These are phyloP conservation scores for Hypericum perforatum DNA, from an alignment of 345 rosid genomes.

Conservation along the genomic window DNA sequence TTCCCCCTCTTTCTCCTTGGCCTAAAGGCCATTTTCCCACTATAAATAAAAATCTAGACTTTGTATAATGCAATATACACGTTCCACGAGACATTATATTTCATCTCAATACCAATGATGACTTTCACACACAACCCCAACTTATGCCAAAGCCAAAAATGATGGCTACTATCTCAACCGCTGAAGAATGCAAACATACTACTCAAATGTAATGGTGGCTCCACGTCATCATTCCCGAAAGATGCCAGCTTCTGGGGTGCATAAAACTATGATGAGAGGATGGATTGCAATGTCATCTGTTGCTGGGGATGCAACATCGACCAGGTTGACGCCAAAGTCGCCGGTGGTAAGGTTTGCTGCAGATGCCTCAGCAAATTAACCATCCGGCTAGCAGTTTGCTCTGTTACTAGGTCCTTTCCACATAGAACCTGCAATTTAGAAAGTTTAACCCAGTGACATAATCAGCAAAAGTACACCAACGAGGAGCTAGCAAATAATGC, in stretches of 20 bases:
- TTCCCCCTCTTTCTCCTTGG: slow-evolving; percentile 3
- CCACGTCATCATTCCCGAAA: slow-evolving; percentile 16
- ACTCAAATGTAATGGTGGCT: slow-evolving; percentile 19
- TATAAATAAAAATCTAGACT: slow-evolving; percentile 14
- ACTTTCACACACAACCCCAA: slow-evolving; percentile 31
- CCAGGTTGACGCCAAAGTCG: slow-evolving; percentile 87
- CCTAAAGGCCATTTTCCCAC: slow-evolving; percentile 3
- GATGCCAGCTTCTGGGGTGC: slow-evolving; percentile 2
- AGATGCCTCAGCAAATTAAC: slow-evolving; percentile 78
- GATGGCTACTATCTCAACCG: slow-evolving; percentile 31
- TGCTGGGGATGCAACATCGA: slow-evolving; percentile 91
- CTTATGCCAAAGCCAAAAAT: slow-evolving; percentile 14
- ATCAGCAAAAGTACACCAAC: not conserved
- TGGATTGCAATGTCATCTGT: slow-evolving; percentile 80
- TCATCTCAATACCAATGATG: slow-evolving; percentile 20
- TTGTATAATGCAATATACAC: slow-evolving; percentile 25
- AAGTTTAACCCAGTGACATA: not conserved
- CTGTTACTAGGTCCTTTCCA: slow-evolving; percentile 88
- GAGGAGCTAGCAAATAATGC: too few species aligned
- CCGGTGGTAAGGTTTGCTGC: slow-evolving; percentile 84
- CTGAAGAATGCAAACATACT: slow-evolving; percentile 27
- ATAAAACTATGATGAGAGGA: slow-evolving; percentile 54
- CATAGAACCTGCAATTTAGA: slow-evolving; percentile 59
- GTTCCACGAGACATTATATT: slow-evolving; percentile 26
- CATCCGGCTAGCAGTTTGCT: slow-evolving; percentile 74